Evolutionary conservation across 176 grass and related monocot species (phyloP).

Genomic region (Zizania latifolia): DNA sequence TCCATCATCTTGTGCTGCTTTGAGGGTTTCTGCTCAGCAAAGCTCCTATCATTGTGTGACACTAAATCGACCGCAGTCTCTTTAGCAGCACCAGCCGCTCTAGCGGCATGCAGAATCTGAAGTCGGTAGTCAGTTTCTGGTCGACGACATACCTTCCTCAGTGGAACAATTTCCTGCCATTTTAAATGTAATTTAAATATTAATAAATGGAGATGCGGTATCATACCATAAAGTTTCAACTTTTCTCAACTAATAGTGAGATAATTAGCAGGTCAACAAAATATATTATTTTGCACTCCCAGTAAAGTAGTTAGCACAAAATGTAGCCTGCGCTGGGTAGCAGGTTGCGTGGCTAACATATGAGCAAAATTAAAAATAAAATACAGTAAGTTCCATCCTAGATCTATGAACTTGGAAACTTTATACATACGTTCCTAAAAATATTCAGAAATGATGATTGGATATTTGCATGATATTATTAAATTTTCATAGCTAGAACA

Average conservation of each 20-base stretch:
- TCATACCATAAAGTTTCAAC: background rate
- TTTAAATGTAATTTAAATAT: background rate
- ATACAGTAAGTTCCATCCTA: background rate
- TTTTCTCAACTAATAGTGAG: background rate
- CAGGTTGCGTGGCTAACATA: background rate
- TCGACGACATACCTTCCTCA: constrained; percentile 91
- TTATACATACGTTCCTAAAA: background rate
- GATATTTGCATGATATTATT: background rate
- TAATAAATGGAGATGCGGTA: background rate
- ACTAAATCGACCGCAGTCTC: background rate
- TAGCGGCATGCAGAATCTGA: constrained; percentile 76
- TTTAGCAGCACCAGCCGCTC: constrained; percentile 38
- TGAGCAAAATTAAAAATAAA: too few relatives aligned
- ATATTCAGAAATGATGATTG: background rate
- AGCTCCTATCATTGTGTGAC: constrained; percentile 16
- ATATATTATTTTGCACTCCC: background rate
- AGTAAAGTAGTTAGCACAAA: background rate
- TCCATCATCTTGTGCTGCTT: constrained; percentile 71
- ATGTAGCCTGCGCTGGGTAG: background rate
- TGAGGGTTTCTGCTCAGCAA: constrained; percentile 18
- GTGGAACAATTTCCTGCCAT: constrained; percentile 85
- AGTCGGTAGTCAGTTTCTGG: constrained; percentile 92
- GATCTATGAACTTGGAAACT: background rate
- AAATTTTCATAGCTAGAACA: too few relatives aligned
- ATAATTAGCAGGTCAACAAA: background rate